Percentiles rank a stretch among this genome's conserved stretches.
Evolutionary conservation across 768 basidiomycete species (phyloP).

Genomic region (Cyclocybe cylindracea): DNA sequence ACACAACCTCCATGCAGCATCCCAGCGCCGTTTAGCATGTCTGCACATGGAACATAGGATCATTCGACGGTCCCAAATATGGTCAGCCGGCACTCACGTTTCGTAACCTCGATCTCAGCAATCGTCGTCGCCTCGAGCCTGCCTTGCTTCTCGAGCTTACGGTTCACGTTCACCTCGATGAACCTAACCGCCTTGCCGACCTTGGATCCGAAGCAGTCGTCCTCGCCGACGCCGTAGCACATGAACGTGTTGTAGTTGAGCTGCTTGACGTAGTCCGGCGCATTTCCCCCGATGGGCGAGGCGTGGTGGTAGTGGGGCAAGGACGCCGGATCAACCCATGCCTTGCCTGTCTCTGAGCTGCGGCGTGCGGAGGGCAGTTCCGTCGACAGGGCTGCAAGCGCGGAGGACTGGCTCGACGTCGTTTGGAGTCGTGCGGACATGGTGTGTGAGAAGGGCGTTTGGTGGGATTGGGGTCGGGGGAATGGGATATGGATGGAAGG

Average conservation of each 20-base stretch:
- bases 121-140: conserved; percentile 61
- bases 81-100: conserved; percentile 43
- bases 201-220: conserved; percentile 60
- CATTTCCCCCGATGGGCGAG: conserved; percentile 62
- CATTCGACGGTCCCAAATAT: not conserved
- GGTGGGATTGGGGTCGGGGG: conserved; percentile 8
- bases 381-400: conserved; percentile 23
- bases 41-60: conserved; percentile 29
- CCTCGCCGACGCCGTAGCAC: conserved; percentile 69
- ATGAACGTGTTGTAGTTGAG: conserved; percentile 68
- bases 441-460: conserved; percentile 9
- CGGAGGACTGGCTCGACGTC: conserved; percentile 26
- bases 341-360: conserved; percentile 25
- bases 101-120: conserved; percentile 63
- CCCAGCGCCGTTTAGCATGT: conserved; percentile 75
- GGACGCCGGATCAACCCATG: conserved; percentile 67
- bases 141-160: conserved; percentile 46
- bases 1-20: conserved; percentile 79
- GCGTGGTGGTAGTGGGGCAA: conserved; percentile 61
- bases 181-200: conserved; percentile 64
- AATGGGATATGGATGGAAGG: conserved; percentile 7
- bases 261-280: conserved; percentile 62
- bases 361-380: conserved; percentile 21
- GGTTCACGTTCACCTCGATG: conserved; percentile 55
- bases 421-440: conserved; percentile 34